Conservation (phyloP, 108 stramenopile species). For the Bacterosira constricta region DNA sequence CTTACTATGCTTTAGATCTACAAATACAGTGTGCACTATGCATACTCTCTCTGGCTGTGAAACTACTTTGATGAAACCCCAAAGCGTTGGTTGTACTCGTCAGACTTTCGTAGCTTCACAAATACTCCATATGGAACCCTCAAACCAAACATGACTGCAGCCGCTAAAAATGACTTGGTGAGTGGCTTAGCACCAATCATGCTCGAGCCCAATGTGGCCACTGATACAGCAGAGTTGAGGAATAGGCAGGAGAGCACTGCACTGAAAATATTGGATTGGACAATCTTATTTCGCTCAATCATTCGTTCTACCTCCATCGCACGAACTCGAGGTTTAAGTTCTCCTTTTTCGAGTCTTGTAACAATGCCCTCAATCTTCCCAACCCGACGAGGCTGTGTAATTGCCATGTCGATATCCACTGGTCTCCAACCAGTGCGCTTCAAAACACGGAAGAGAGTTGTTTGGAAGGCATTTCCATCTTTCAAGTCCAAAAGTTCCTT, state of each 20-base stretch:
- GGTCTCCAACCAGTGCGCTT: slow-evolving; percentile 89
- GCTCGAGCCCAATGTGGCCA: slow-evolving; percentile 67
- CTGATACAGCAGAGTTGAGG: slow-evolving; percentile 65
- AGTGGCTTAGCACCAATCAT: slow-evolving; percentile 42
- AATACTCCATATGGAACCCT: slow-evolving; percentile 72
- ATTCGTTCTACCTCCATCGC: slow-evolving; percentile 91
- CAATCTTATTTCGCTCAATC: slow-evolving; percentile 82
- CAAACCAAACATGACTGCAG: slow-evolving; percentile 61
- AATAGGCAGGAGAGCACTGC: slow-evolving; percentile 73
- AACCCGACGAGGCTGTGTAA: slow-evolving; percentile 87
- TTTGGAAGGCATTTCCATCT: slow-evolving; percentile 89
- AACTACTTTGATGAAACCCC: slow-evolving; percentile 44
- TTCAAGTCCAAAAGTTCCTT: slow-evolving; percentile 95
- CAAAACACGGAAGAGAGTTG: slow-evolving; percentile 75
- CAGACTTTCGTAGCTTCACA: slow-evolving; percentile 67
- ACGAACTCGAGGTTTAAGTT: slow-evolving; percentile 92
- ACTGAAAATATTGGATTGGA: slow-evolving; percentile 80
- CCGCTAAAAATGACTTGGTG: slow-evolving; percentile 58
- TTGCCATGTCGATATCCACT: slow-evolving; percentile 77
- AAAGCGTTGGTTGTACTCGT: slow-evolving; percentile 83
- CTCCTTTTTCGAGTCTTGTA: slow-evolving; percentile 86
- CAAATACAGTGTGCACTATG: background rate
- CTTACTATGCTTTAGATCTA: background rate
- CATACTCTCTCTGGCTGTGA: background rate
- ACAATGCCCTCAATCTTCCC: slow-evolving; percentile 82